Conservation (phyloP, 2,329 filamentous ascomycete genomes). For the Aspergillus costaricaensis region DNA sequence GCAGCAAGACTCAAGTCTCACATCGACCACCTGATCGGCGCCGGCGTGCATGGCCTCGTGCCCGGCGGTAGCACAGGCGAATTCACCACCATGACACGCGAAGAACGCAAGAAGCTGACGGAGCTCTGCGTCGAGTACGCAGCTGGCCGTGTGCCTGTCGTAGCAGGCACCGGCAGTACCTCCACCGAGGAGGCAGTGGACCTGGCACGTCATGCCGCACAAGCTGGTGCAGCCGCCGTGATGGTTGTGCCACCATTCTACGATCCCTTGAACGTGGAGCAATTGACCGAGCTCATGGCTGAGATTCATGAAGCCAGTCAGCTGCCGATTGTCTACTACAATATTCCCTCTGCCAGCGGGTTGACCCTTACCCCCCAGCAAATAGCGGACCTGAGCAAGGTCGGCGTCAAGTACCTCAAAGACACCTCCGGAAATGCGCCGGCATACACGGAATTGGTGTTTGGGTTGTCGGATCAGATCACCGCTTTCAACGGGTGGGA, state of each 20-base stretch:
- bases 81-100: slow-evolving; percentile 48
- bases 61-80: slow-evolving; percentile 55
- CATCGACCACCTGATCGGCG: slow-evolving; percentile 49
- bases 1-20: slow-evolving; percentile 43
- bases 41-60: slow-evolving; percentile 53
- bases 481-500: slow-evolving; percentile 58
- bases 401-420: slow-evolving; percentile 55
- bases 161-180: slow-evolving; percentile 44
- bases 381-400: slow-evolving; percentile 47
- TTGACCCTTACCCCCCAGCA: slow-evolving; percentile 45
- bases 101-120: slow-evolving; percentile 51
- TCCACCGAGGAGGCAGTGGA: slow-evolving; percentile 46
- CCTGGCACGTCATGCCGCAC: slow-evolving; percentile 43
- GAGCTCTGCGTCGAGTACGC: slow-evolving; percentile 34
- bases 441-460: slow-evolving; percentile 53
- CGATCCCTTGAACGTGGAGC: slow-evolving; percentile 45
- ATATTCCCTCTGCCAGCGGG: slow-evolving; percentile 53
- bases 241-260: slow-evolving; percentile 57
- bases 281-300: slow-evolving; percentile 43
- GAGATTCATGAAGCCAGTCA: slow-evolving; percentile 46
- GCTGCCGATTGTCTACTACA: slow-evolving; percentile 54
- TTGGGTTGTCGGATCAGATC: slow-evolving; percentile 44
- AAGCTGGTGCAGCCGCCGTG: slow-evolving; percentile 45
- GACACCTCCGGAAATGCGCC: slow-evolving; percentile 57
- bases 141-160: slow-evolving; percentile 30